A percentile compares a stretch with the other conserved stretches of the same genome.
Conservation (phyloP, 176 grass and related monocot genomes). For the Bonia amplexicaulis region DNA sequence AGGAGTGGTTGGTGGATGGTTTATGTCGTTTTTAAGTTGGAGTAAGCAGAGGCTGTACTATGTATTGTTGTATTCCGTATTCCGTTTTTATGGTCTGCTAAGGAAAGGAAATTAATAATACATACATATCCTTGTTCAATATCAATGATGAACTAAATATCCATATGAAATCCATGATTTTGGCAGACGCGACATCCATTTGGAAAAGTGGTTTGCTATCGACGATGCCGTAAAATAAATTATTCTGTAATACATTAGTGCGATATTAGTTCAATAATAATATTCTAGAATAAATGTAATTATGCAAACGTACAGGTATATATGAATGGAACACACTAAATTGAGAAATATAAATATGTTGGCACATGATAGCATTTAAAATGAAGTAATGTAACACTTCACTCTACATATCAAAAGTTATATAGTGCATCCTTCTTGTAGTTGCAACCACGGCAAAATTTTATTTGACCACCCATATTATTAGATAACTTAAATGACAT, state of each 20-base stretch:
- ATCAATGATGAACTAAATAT: background rate
- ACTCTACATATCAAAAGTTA: background rate
- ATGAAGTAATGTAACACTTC: background rate
- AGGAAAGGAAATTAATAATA: background rate
- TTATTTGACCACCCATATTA: background rate
- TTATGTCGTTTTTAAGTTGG: background rate
- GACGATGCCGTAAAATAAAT: background rate
- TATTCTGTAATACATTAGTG: background rate
- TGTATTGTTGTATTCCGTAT: background rate
- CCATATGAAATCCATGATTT: background rate
- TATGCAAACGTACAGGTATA: background rate
- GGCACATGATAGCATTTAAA: constrained; percentile 5
- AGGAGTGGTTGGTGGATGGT: background rate
- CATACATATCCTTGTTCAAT: background rate
- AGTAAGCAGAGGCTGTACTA: background rate
- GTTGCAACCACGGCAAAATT: background rate
- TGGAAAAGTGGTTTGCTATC: background rate
- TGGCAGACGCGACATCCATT: background rate
- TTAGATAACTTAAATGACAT: background rate
- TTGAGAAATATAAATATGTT: background rate
- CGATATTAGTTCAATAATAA: background rate
- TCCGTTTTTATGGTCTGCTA: too few relatives aligned
- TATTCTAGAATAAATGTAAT: background rate
- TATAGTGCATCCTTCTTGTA: background rate
- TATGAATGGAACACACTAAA: background rate